Percentiles rank a stretch among this genome's conserved stretches.
Conservation (phyloP, 768 basidiomycete species). For the Russula dissimulans region DNA sequence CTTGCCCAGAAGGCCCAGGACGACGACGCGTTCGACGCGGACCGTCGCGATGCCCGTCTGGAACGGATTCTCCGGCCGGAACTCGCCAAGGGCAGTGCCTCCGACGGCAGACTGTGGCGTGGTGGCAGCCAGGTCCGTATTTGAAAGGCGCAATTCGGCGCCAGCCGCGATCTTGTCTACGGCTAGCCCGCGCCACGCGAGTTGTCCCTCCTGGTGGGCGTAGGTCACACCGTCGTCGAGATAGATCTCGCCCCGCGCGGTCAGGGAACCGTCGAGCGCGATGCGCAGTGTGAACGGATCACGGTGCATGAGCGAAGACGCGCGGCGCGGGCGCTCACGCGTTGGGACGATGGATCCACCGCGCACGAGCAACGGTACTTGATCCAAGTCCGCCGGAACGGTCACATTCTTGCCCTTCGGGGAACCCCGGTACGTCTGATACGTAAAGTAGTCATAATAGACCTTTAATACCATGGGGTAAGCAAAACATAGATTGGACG, state of each 20-base stretch:
- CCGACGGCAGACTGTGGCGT: slow-evolving; percentile 42
- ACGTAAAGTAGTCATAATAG: slow-evolving; percentile 90
- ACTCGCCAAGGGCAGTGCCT: slow-evolving; percentile 39
- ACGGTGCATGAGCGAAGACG: slow-evolving; percentile 78
- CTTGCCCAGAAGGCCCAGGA: slow-evolving; percentile 58
- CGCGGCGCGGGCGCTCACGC: slow-evolving; percentile 76
- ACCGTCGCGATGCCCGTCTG: slow-evolving; percentile 59
- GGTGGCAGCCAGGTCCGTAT: slow-evolving; percentile 42
- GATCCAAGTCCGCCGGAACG: slow-evolving; percentile 69
- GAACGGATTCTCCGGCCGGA: slow-evolving; percentile 55
- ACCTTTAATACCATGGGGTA: slow-evolving; percentile 36
- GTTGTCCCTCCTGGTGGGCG: slow-evolving; percentile 62
- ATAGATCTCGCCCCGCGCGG: slow-evolving; percentile 80
- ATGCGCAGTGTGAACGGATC: slow-evolving; percentile 92
- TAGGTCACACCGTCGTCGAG: slow-evolving; percentile 90
- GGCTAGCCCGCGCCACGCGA: slow-evolving; percentile 73
- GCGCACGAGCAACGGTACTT: slow-evolving; percentile 78
- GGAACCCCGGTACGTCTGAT: slow-evolving; percentile 56
- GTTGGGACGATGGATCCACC: slow-evolving; percentile 88
- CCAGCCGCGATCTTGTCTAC: slow-evolving; percentile 43
- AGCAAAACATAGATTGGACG: slow-evolving; percentile 2
- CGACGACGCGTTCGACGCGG: slow-evolving; percentile 71
- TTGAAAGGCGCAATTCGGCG: slow-evolving; percentile 40
- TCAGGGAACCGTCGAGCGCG: slow-evolving; percentile 51
- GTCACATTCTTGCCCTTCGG: slow-evolving; percentile 59